Base-by-base conservation (phyloP, 768 basidiomycete species). In the Sporobolomyces roseus region DNA sequence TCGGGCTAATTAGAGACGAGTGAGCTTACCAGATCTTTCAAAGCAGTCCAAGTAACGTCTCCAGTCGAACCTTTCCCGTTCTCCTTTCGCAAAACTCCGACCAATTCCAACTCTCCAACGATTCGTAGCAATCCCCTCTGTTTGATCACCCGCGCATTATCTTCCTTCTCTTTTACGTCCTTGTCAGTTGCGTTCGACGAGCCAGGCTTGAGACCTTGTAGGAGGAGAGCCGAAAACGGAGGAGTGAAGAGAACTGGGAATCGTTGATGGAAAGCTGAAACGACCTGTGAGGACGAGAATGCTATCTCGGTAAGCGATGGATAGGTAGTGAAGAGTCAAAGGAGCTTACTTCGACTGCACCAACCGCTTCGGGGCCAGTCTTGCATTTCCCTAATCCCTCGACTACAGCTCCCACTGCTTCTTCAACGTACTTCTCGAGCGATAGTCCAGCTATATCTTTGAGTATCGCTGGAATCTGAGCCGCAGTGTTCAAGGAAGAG, bases 381-480 rank as follows among this genome's bases (percentile, higher is more conserved):
- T 92, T 96, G 79, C 93, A 94, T 71, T 88, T 85, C 13, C 79
- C 79, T 46, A 93, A 81, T 6, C 96, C 96, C 77, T 99, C 96
- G 3, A 90, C 81, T 1, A 88, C 83, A 10, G 93, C 93, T 16
- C 86, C 85, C 2, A 88, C 90, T 70, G 97, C 88, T 80, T 99
- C 96, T 76, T 96, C 93, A 54, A 93, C 83, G 77, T 99, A 98
- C 79, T 96, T 98, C 80, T 92, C 92, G 64, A 99, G 82, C 3
- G 91, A 87, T 62, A 99, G 83, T 0, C 88, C 83, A 70, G 93
- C 88, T 71, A 96, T 86, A 75, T 99, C 96, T 79, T 93, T 97
- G 73, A 96, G 80, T 45, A 83, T 77, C 21, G 88, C 89, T 1
- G 65, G 62, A 19, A 74, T 36, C 16, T 78, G 63, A 0, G 78